These are phyloP conservation scores for Coemansia umbellata DNA, from an alignment of 192 early-diverging fungal genomes.

Conservation along the genomic window DNA sequence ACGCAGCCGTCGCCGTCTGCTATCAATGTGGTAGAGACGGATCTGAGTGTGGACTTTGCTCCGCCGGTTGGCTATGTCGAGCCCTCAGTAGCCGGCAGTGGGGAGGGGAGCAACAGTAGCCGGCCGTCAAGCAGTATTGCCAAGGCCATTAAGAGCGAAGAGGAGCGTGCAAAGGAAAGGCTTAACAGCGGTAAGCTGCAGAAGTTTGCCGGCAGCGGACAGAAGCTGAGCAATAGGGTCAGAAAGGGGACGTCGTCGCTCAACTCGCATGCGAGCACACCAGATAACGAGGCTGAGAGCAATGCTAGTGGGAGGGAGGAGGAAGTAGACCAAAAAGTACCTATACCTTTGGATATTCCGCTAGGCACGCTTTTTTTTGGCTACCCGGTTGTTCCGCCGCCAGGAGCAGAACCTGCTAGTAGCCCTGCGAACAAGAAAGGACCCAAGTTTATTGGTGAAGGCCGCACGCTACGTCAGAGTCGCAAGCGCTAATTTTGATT, in stretches of 20 bases:
- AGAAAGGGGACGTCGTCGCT: conserved; percentile 5
- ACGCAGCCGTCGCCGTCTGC: conserved; percentile 74
- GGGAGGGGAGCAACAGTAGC: background rate
- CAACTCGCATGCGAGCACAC: conserved; percentile 26
- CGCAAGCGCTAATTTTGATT: conserved; percentile 35
- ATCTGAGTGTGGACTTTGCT: conserved; percentile 97
- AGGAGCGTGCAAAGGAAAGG: conserved; percentile 31
- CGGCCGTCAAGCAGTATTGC: conserved; percentile 46
- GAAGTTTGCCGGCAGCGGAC: conserved; percentile 12
- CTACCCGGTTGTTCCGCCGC: conserved; percentile 68
- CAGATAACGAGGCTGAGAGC: conserved; percentile 5
- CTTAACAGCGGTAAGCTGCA: conserved; percentile 6
- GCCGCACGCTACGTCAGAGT: conserved; percentile 33
- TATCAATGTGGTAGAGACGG: conserved; percentile 94
- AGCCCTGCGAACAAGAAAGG: background rate
- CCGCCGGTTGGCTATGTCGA: conserved; percentile 95
- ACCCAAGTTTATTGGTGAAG: conserved; percentile 30
- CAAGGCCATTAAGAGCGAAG: conserved; percentile 25
- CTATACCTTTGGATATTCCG: conserved; percentile 77
- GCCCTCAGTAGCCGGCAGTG: conserved; percentile 47
- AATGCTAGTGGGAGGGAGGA: conserved; percentile 4
- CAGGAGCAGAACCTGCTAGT: conserved; percentile 17
- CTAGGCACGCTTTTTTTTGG: conserved; percentile 90
- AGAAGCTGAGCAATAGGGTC: background rate
- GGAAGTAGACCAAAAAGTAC: conserved; percentile 1